A percentile compares a stretch with the other conserved stretches of the same genome.
Evolutionary conservation across 352 stramenopile species (phyloP).

Genomic region (Blastocystis sp.): DNA sequence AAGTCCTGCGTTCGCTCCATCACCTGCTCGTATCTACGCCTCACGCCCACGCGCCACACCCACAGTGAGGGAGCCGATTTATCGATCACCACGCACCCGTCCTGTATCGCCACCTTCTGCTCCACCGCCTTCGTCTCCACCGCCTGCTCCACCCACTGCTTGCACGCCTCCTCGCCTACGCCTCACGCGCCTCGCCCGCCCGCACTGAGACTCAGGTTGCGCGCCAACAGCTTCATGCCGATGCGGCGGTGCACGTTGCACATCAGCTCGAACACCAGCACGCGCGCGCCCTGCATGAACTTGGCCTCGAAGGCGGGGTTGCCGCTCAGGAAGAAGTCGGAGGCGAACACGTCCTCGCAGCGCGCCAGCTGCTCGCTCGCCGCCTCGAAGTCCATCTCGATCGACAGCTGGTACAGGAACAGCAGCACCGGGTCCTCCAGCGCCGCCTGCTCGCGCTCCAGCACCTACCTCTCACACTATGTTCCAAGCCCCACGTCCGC

Average conservation of each 20-base stretch:
- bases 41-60: not conserved
- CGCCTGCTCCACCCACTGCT: conserved; percentile 6
- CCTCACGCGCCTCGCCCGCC: not conserved
- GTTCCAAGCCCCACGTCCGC: not conserved
- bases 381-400: conserved; percentile 3
- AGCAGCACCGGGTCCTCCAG: conserved; percentile 12
- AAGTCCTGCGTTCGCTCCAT: not conserved
- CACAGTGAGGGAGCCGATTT: conserved; percentile 15
- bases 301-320: not conserved
- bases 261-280: conserved; percentile 6
- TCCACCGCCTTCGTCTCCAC: not conserved
- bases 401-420: not conserved
- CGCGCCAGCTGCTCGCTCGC: not conserved
- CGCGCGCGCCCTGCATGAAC: not conserved
- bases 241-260: not conserved
- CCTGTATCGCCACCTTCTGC: not conserved
- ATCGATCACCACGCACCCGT: not conserved
- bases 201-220: not conserved
- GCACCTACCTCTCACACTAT: not conserved
- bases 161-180: not conserved
- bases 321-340: conserved; percentile 8
- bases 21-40: conserved; percentile 35
- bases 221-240: not conserved
- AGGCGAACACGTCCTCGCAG: conserved; percentile 5
- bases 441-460: not conserved